These are phyloP conservation scores for Trichosporon faecale DNA, from an alignment of 1,284 basidiomycete genomes.

Conservation along the genomic window DNA sequence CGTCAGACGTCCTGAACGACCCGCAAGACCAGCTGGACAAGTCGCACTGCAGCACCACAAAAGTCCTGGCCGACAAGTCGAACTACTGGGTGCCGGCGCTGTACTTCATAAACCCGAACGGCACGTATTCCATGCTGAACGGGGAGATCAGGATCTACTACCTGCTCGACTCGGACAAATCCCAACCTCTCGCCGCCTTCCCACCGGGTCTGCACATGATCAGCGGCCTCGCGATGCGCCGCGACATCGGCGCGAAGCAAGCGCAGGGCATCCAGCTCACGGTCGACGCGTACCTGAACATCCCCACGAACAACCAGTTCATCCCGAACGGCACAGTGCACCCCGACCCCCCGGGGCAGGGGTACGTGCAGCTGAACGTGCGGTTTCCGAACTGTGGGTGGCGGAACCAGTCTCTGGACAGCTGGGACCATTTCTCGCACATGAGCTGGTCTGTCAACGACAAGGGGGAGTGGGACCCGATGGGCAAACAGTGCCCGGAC, in stretches of 20 bases:
- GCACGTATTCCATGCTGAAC: slow-evolving; percentile 11
- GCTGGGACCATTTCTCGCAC: slow-evolving; percentile 47
- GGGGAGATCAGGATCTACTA: neutral
- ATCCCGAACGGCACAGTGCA: slow-evolving; percentile 35
- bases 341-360: slow-evolving; percentile 28
- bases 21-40: slow-evolving; percentile 23
- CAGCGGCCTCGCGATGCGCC: slow-evolving; percentile 31
- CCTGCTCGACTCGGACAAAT: slow-evolving; percentile 16
- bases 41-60: slow-evolving; percentile 34
- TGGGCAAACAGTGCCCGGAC: slow-evolving; percentile 10
- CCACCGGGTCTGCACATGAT: slow-evolving; percentile 48
- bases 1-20: slow-evolving; percentile 29
- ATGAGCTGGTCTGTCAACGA: slow-evolving; percentile 39
- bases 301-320: slow-evolving; percentile 22
- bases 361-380: slow-evolving; percentile 27
- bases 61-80: slow-evolving; percentile 40
- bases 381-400: slow-evolving; percentile 45
- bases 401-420: slow-evolving; percentile 35
- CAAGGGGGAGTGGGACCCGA: neutral
- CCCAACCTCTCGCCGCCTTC: slow-evolving; percentile 39
- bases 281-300: neutral
- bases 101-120: slow-evolving; percentile 25
- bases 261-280: slow-evolving; percentile 11
- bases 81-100: slow-evolving; percentile 40
- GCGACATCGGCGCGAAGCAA: slow-evolving; percentile 22